A percentile compares a stretch with the other conserved stretches of the same genome.
These are phyloP conservation scores for Talaromyces sp. DNA, from an alignment of 2,329 filamentous ascomycete genomes.

Conservation along the genomic window DNA sequence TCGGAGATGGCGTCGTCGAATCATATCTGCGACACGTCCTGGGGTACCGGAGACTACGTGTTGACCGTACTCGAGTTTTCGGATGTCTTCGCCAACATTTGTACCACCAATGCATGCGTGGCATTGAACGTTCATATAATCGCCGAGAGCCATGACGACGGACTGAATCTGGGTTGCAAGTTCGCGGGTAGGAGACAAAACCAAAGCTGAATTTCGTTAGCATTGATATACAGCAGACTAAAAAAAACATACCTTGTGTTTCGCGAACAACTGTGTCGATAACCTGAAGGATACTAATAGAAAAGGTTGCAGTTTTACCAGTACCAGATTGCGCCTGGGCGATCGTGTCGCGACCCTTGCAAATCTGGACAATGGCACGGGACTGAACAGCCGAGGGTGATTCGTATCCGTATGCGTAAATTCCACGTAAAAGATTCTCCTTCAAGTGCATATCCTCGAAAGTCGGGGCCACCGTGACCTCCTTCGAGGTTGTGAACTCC, in stretches of 20 bases:
- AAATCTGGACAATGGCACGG: conserved; percentile 96
- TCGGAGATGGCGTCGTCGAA: conserved; percentile 67
- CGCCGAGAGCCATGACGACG: conserved; percentile 98
- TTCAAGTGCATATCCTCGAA: conserved; percentile 97
- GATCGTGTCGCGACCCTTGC: conserved; percentile 98
- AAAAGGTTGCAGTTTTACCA: conserved; percentile 94
- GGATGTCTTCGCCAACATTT: conserved; percentile 95
- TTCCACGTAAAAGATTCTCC: conserved; percentile 91
- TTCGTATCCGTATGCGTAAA: conserved; percentile 98
- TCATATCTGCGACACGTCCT: conserved; percentile 89
- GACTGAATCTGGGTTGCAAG: conserved; percentile 97
- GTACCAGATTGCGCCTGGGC: conserved; percentile 96
- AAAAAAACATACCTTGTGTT: conserved; percentile 60
- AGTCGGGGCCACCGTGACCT: conserved; percentile 87
- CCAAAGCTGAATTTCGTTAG: conserved; percentile 60
- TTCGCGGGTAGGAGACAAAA: conserved; percentile 93
- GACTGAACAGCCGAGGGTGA: conserved; percentile 97
- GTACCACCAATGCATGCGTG: conserved; percentile 98
- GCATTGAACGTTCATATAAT: conserved; percentile 99
- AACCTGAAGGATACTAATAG: conserved; percentile 92
- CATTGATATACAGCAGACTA: neutral
- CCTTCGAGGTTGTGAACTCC: conserved; percentile 97
- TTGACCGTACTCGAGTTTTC: conserved; percentile 94
- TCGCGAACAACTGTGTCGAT: conserved; percentile 91
- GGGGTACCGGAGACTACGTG: conserved; percentile 97